These are phyloP conservation scores for Phialocephala subalpina DNA, from an alignment of 2,329 filamentous ascomycete species.

Conservation along the genomic window DNA sequence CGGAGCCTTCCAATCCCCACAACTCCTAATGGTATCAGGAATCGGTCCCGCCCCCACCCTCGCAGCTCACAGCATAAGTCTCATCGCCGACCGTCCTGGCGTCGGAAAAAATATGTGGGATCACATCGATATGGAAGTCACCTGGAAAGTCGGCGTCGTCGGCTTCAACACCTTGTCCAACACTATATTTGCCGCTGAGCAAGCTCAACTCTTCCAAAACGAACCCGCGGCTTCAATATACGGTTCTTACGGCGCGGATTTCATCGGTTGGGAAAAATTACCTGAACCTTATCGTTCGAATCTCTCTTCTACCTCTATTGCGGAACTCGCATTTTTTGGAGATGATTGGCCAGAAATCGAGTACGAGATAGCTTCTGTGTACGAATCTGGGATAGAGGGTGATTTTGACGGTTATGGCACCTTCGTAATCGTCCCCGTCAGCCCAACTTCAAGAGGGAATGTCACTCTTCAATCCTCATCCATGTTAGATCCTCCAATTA, in stretches of 20 bases:
- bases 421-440: slow-evolving; percentile 41
- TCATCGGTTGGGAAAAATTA: slow-evolving; percentile 34
- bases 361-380: slow-evolving; percentile 16
- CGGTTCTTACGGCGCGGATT: slow-evolving; percentile 23
- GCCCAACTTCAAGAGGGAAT: slow-evolving; percentile 53
- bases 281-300: slow-evolving; percentile 9
- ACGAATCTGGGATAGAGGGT: slow-evolving; percentile 27
- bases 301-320: slow-evolving; percentile 9
- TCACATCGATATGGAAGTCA: slow-evolving; percentile 29
- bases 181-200: slow-evolving; percentile 7
- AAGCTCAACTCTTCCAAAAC: background rate
- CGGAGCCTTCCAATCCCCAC: slow-evolving; percentile 57
- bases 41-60: slow-evolving; percentile 50
- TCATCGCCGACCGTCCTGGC: slow-evolving; percentile 54
- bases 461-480: slow-evolving; percentile 50
- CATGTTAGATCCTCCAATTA: slow-evolving; percentile 46
- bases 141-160: no score
- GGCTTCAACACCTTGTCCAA: no score
- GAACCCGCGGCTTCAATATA: slow-evolving; percentile 15
- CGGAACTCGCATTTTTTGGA: slow-evolving; percentile 14
- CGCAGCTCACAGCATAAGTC: slow-evolving; percentile 50
- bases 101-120: slow-evolving; percentile 59
- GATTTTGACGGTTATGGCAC: background rate
- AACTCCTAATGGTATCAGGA: slow-evolving; percentile 56
- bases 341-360: slow-evolving; percentile 15